phyloP scores from a whole-genome alignment of 1,139 yeast species.

The Yamadazyma trypodendri region DNA sequence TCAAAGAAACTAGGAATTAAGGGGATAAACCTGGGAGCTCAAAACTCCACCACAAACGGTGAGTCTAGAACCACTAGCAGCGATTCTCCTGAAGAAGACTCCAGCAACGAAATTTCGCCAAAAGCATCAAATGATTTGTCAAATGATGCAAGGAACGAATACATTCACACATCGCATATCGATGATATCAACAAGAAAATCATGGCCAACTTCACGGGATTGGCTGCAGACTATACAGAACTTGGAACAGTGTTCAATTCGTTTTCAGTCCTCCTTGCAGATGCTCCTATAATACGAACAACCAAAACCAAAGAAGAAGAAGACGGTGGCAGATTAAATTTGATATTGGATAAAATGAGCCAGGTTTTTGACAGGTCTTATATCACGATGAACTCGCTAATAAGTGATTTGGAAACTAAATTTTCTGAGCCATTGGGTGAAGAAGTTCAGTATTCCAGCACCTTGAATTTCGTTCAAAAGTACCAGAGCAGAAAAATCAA shows the following conservation, averaged over 20 bases:
- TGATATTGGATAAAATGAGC: slow-evolving; percentile 65
- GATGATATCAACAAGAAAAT: slow-evolving; percentile 68
- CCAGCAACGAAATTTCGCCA: slow-evolving; percentile 12
- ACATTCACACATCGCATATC: slow-evolving; percentile 43
- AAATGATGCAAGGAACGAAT: slow-evolving; percentile 13
- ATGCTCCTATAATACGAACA: slow-evolving; percentile 23
- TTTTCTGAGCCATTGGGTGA: slow-evolving; percentile 86
- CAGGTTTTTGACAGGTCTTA: slow-evolving; percentile 76
- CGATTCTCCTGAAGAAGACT: slow-evolving; percentile 7
- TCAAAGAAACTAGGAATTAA: slow-evolving; percentile 28
- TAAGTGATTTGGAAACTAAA: slow-evolving; percentile 66
- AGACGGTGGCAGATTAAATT: slow-evolving; percentile 37
- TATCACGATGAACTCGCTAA: slow-evolving; percentile 63
- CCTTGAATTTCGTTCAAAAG: slow-evolving; percentile 64
- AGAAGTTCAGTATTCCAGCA: slow-evolving; percentile 71
- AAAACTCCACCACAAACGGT: not conserved
- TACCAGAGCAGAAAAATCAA: slow-evolving; percentile 68
- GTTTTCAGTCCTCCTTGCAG: slow-evolving; percentile 63
- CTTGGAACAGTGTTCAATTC: slow-evolving; percentile 72
- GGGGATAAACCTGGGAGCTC: slow-evolving; percentile 18
- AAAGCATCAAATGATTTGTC: slow-evolving; percentile 12
- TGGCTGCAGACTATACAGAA: slow-evolving; percentile 67
- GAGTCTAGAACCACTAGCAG: slow-evolving; percentile 6
- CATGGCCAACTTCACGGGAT: slow-evolving; percentile 59
- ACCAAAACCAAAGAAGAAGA: slow-evolving; percentile 17